Evolutionary conservation across 352 stramenopile species (phyloP), one percentile per base, ranked within the genome.

Genomic region (Nothophytophthora sp.): DNA sequence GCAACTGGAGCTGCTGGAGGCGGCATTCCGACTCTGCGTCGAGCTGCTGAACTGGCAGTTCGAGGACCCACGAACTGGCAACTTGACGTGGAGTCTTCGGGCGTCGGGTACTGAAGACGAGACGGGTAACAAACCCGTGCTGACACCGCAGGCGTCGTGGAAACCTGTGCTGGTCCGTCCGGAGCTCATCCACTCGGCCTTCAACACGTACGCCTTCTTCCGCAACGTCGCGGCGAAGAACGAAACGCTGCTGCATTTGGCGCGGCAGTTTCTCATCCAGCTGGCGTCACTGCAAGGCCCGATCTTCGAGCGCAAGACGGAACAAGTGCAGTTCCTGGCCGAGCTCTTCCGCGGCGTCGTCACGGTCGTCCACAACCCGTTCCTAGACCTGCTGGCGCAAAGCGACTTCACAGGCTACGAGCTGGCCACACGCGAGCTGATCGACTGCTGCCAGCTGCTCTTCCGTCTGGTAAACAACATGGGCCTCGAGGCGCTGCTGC

Each of bases 41-140:
- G 85, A 95, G 63, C 59, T 91, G 13, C 59, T 95, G 39, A 90
- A 88, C 53, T 95, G 85, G 85, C 73, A 90, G 42, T 87, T 86
- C 41, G 50, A 67, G 43, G 77, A 88, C 55, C 53, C 68, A 4
- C 54, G 63, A 1, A 66, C 64, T 23, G 72, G 78, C 24, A 95
- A 89, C 29, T 63, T 90, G 32, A 79, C 66, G 22, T 93, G 74
- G 78, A 95, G 74, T 30, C 59, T 88, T 6, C 80, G 60, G 29
- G 67, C 51, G 1, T 77, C 65, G 0, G 54, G 56, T 18, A 61
- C 23, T 19, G 57, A 72, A n/a, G 62, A 66, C 5, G 51, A 71
- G 16, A 58, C 55, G 34, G 50, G 61, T 5, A 72, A 58, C 19
- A 55, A 63, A 25, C 58, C 70, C 10, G 72, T 76, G 16, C 64